Base-by-base conservation (phyloP, 768 basidiomycete genomes). In the Mycena kentingensis region DNA sequence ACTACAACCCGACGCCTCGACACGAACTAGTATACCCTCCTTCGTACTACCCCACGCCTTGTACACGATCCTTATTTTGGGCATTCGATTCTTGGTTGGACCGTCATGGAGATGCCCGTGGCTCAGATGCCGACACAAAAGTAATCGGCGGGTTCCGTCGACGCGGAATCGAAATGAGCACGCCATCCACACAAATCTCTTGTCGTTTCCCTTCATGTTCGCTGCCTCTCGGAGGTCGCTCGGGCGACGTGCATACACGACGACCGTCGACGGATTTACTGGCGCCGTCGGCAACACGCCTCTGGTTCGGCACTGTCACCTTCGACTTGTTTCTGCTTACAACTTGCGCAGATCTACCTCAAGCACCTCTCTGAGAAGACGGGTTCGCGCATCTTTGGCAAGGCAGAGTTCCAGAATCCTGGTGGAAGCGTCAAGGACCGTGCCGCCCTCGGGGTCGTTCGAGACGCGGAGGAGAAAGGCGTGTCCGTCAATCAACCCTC, bases 361-460 rank as follows among this genome's bases (percentile, higher is more conserved):
- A 85, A 90, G 68, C 71, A 72, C 13, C 77, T 97, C 7, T 97
- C 93, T 10, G 84, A 93, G 60, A 82, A 81, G 65, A 91, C 85
- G 1, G 94, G 93, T 15, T 84, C 83, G 49, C 81, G 82, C 46
- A 93, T 98, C 55, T 85, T 86, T 42, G 95, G 90, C n/a, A 98
- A 99, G 68, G 93, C 97, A 18, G 97, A 99, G 72, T 95, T 97
- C 66, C 94, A 97, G 73, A 98, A 98, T 64, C 97, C 97, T 0
- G 97, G 97, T 5, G 96, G 96, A 34, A 94, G 91, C 57, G 92
- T 99, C 60, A 99, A 99, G 72, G 97, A 99, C 67, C 85, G 97
- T 41, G 97, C 97, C 32, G 97, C 96, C 2, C 79, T 97, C 15
- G 93, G 91, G 26, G 79, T 99, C 46, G 73, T 99, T 42, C 75